Evolutionary conservation across 352 stramenopile genomes (phyloP).

Genomic region (Thraustotheca clavata): DNA sequence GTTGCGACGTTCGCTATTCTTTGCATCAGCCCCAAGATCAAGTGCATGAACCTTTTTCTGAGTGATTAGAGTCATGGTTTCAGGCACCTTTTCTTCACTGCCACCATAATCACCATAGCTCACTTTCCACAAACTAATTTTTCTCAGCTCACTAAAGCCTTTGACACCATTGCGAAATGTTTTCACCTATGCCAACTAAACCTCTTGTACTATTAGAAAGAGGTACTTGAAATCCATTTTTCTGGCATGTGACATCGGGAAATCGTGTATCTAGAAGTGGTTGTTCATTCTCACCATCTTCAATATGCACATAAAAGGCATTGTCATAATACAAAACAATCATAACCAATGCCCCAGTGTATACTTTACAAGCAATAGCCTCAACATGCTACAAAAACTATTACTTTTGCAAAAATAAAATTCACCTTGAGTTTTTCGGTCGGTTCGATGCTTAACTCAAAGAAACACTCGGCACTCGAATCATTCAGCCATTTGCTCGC

Average conservation of each 20-base stretch:
- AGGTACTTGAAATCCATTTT: constrained; percentile 68
- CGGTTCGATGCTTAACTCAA: constrained; percentile 83
- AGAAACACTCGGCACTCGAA: constrained; percentile 87
- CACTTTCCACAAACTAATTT: constrained; percentile 75
- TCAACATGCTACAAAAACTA: constrained; percentile 69
- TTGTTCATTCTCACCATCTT: constrained; percentile 84
- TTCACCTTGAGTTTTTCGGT: constrained; percentile 47
- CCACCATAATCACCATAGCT: constrained; percentile 48
- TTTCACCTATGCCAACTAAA: constrained; percentile 5
- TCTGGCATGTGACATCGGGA: constrained; percentile 87
- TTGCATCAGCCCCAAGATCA: constrained; percentile 36
- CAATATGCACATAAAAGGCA: constrained; percentile 88
- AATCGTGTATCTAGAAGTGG: constrained; percentile 91
- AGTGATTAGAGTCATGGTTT: constrained; percentile 12
- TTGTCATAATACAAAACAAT: constrained; percentile 90
- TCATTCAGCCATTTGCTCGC: constrained; percentile 85
- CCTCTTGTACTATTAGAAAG: not conserved
- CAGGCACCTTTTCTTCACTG: constrained; percentile 23
- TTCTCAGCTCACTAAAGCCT: constrained; percentile 54
- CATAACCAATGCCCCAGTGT: constrained; percentile 86
- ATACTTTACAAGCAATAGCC: constrained; percentile 91
- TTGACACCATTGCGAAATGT: constrained; percentile 65
- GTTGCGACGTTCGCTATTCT: constrained; percentile 42
- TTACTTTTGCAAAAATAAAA: not conserved
- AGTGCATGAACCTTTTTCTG: constrained; percentile 10